Base-by-base conservation (phyloP, 139 green algal species). In the Nannochloris sp. region DNA sequence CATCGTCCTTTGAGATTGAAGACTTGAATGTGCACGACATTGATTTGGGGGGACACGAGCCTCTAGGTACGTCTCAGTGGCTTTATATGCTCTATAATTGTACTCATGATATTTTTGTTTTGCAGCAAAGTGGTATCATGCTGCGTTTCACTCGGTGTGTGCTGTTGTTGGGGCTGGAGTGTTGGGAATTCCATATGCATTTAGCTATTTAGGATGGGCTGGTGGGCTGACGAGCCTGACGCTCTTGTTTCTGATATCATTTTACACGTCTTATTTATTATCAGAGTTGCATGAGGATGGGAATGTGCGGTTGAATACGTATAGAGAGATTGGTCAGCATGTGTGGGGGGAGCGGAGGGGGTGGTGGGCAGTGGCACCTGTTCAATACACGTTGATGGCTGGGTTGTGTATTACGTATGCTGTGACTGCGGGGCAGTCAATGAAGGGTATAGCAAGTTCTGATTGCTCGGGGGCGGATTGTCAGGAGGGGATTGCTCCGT, bases 391-490 rank as follows among this genome's bases (percentile, higher is more conserved):
- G 14, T 62, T 74, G 31, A 70, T 77, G 62, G 30, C 80, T 23
- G 79, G 81, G 10, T 76, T 85, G 11, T 72, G 70, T 14, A 78
- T 82, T 44, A 77, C 79, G 0, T 87, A 87, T 67, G 69, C 61
- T 6, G 76, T 85, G 2, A 82, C 81, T 16, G 81, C 81, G 16
- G 81, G 81, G 20, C 75, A 84, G 59, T 81, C 74, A 53, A 43
- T 83, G 10, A 76, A 82, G 62, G 77, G 71, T 9, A 4, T 69
- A 11, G 49, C 40, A 29, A 59, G 45, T 23, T 43, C 57, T 14
- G 49, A 63, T 12, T 71, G 73, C 37, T 53, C 11, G 26, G 68
- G 68, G 20, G 44, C 59, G 16, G 68, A 73, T 59, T 76, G 68
- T 68, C 37, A 72, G 28, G 31, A 28, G 13, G 49, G 66, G 36